Evolutionary conservation across 768 basidiomycete genomes (phyloP), one percentile per base, ranked within the genome.

Genomic region (Pisolithus microcarpus): DNA sequence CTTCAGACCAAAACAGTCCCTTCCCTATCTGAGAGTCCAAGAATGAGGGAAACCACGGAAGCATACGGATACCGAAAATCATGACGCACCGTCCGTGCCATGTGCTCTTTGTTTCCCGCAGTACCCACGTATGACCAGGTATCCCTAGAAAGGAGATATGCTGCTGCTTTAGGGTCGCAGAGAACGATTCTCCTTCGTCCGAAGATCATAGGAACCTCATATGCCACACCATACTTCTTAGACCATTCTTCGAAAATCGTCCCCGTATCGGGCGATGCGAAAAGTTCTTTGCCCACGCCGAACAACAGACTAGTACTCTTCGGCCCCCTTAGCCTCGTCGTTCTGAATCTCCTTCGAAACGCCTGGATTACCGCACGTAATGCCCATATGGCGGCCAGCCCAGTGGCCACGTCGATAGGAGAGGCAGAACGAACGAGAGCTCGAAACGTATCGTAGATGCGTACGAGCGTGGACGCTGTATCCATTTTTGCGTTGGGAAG

Each of bases 61-160:
- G 11, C 8, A 21, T 7, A 7, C 26, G 26, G 26, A 4, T 26
- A 2, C 26, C 4, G 4, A 42, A 42, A 10, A 42, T 42, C 40
- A 23, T 6, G 7, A 47, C 65, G 15, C n/a, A 69, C 69, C 46
- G 71, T 13, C 7, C 50, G 54, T 30, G 70, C 2, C 69, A 11
- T 77, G 71, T 60, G 42, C 0, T 60, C 43, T 28, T 62, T 68
- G 7, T 63, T 52, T 36, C 74, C 58, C 7, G 58, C 61, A 1
- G 69, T 68, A 42, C 72, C 70, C 0, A 72, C 62, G 56, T 81
- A 81, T 0, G 62, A 66, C 42, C 65, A 75, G 0, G 77, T 77
- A 48, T 79, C 79, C 50, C 62, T 70, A 0, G 75, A 63, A 56
- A 72, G 77, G 48, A 78, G 75, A 56, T 80, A 75, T 1, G 70